A percentile compares a stretch with the other conserved stretches of the same genome.
These are phyloP conservation scores for Aquanectria penicillioides DNA, from an alignment of 2,329 filamentous ascomycete species.

Conservation along the genomic window DNA sequence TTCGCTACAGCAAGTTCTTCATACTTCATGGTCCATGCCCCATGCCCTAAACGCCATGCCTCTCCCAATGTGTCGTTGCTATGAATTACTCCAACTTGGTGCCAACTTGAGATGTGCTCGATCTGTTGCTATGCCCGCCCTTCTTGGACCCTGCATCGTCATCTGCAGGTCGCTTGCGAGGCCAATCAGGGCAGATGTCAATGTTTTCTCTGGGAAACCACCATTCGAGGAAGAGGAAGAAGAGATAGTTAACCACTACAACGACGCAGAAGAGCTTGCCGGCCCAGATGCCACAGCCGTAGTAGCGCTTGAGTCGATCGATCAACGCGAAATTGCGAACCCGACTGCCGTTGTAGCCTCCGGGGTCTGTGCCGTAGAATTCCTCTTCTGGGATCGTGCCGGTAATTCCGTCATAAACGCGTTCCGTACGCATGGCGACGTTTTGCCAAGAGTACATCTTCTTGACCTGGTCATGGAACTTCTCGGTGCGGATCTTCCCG, in stretches of 20 bases:
- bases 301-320: slow-evolving; percentile 94
- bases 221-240: slow-evolving; percentile 89
- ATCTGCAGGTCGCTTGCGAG: slow-evolving; percentile 69
- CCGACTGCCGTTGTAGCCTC: slow-evolving; percentile 74
- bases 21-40: neutral
- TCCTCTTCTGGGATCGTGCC: slow-evolving; percentile 86
- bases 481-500: slow-evolving; percentile 88
- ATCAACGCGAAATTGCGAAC: slow-evolving; percentile 92
- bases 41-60: slow-evolving; percentile 18
- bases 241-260: slow-evolving; percentile 90
- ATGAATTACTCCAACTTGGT: slow-evolving; percentile 36
- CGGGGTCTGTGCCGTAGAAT: slow-evolving; percentile 85
- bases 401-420: slow-evolving; percentile 93
- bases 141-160: slow-evolving; percentile 44
- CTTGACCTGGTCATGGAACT: slow-evolving; percentile 96
- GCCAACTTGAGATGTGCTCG: slow-evolving; percentile 45
- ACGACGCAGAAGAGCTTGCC: slow-evolving; percentile 97
- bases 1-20: neutral
- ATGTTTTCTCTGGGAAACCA: slow-evolving; percentile 86
- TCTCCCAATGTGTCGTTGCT: neutral
- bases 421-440: slow-evolving; percentile 90
- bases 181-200: slow-evolving; percentile 92
- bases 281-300: slow-evolving; percentile 97
- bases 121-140: slow-evolving; percentile 43
- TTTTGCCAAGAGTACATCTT: slow-evolving; percentile 99